Evolutionary conservation across 1,139 yeast genomes (phyloP).

Genomic region (Geotrichum citri-aurantii): DNA sequence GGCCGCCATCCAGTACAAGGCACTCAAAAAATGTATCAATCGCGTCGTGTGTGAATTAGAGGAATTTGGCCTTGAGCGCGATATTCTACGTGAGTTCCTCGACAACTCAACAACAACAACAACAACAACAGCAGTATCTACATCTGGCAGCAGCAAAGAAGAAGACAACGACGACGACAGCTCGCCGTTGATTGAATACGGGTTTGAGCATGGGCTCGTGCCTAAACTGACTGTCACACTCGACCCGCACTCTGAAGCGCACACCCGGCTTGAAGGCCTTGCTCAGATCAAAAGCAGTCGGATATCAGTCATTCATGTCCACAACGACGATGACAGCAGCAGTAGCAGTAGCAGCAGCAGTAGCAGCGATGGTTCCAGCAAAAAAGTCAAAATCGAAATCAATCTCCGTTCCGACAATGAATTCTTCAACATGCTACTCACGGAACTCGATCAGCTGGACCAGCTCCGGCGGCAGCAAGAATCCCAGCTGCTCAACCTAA

Average conservation of each 20-base stretch:
- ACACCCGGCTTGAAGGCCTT: slow-evolving; percentile 18
- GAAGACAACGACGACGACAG: slow-evolving; percentile 1
- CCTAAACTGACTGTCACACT: slow-evolving; percentile 26
- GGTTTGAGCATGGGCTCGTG: slow-evolving; percentile 26
- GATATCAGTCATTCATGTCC: background rate
- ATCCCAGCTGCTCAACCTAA: slow-evolving; percentile 40
- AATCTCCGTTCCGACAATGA: slow-evolving; percentile 40
- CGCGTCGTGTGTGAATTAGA: slow-evolving; percentile 54
- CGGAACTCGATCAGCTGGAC: slow-evolving; percentile 50
- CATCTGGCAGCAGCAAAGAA: background rate
- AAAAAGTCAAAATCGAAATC: slow-evolving; percentile 31
- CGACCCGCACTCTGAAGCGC: slow-evolving; percentile 21
- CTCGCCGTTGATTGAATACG: slow-evolving; percentile 20
- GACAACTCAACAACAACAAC: slow-evolving; percentile 18
- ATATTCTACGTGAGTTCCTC: slow-evolving; percentile 43
- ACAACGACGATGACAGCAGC: background rate
- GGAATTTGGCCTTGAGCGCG: slow-evolving; percentile 37
- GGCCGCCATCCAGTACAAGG: slow-evolving; percentile 66
- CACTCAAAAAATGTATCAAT: slow-evolving; percentile 59
- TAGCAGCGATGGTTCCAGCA: no score
- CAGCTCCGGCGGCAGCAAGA: slow-evolving; percentile 45
- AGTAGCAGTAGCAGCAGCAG: background rate
- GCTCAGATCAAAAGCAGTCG: slow-evolving; percentile 15
- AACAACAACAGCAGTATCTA: background rate
- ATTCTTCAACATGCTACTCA: slow-evolving; percentile 54